These are phyloP conservation scores for Torulaspora microellipsoides DNA, from an alignment of 805 yeast species.

Conservation along the genomic window DNA sequence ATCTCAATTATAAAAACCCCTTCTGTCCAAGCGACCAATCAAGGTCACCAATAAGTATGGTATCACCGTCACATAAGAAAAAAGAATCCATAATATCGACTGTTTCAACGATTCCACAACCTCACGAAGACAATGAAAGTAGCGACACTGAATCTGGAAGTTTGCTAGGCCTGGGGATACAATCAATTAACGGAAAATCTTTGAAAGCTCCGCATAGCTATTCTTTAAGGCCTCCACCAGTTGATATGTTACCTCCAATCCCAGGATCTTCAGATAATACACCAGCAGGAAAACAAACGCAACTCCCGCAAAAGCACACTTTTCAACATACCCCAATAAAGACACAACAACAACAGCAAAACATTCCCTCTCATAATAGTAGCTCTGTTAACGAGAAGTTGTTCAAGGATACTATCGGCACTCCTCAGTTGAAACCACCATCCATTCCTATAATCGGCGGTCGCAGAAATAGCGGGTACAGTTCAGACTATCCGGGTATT, in stretches of 20 bases:
- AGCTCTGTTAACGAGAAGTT: slow-evolving; percentile 7
- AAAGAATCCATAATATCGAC: slow-evolving; percentile 30
- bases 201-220: slow-evolving; percentile 5
- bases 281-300: slow-evolving; percentile 10
- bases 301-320: slow-evolving; percentile 29
- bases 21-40: slow-evolving; percentile 3
- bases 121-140: slow-evolving; percentile 21
- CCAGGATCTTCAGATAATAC: slow-evolving; percentile 31
- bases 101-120: slow-evolving; percentile 32
- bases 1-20: slow-evolving; percentile 4
- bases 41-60: not conserved
- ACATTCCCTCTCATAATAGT: slow-evolving; percentile 1
- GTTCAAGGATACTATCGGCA: slow-evolving; percentile 8
- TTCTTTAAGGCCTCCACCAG: slow-evolving; percentile 15
- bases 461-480: slow-evolving; percentile 11
- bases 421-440: slow-evolving; percentile 18
- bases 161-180: slow-evolving; percentile 20
- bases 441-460: slow-evolving; percentile 8
- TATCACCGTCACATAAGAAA: slow-evolving; percentile 17
- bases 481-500: slow-evolving; percentile 6
- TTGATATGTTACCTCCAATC: slow-evolving; percentile 25
- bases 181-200: slow-evolving; percentile 6
- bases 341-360: slow-evolving; percentile 11
- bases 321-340: slow-evolving; percentile 31
- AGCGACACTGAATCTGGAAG: slow-evolving; percentile 12